These are phyloP conservation scores for Pseudocercospora ulei DNA, from an alignment of 2,329 filamentous ascomycete genomes.

Conservation along the genomic window DNA sequence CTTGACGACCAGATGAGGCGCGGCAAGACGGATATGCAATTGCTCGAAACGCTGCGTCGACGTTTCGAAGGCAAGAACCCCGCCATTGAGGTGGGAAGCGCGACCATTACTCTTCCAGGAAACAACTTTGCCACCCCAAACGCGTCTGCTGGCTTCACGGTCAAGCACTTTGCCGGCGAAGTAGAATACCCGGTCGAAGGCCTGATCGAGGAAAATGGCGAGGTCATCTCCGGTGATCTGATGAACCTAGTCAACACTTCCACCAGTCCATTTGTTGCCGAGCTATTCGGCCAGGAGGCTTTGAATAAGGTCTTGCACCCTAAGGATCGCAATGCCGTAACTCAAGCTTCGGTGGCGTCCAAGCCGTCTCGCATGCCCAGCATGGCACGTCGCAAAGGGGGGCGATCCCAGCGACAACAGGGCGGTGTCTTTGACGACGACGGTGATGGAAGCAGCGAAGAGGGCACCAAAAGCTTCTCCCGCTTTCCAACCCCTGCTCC, in stretches of 20 bases:
- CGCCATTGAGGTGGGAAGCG: conserved; percentile 67
- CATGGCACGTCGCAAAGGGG: conserved; percentile 71
- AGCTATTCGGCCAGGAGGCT: conserved; percentile 92
- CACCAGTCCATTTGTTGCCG: conserved; percentile 77
- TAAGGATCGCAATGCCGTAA: conserved; percentile 76
- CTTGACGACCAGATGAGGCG: conserved; percentile 90
- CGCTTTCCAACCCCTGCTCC: conserved; percentile 35
- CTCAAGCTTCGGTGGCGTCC: conserved; percentile 92
- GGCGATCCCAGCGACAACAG: conserved; percentile 41
- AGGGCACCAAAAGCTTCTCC: conserved; percentile 33
- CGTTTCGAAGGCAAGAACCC: conserved; percentile 92
- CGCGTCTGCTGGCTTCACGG: conserved; percentile 68
- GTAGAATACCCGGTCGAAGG: conserved; percentile 86
- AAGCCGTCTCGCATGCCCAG: conserved; percentile 88
- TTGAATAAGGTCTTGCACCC: conserved; percentile 89
- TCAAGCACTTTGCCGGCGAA: conserved; percentile 92
- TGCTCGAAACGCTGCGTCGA: conserved; percentile 82
- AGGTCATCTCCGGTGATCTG: conserved; percentile 88
- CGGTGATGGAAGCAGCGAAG: conserved; percentile 34
- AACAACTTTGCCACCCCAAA: conserved; percentile 86
- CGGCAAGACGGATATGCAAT: conserved; percentile 76
- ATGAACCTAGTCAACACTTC: conserved; percentile 87
- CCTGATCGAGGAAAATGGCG: conserved; percentile 87
- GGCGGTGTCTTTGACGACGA: conserved; percentile 39
- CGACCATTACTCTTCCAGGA: conserved; percentile 67